These are phyloP conservation scores for Aspergillus nidulans DNA, from an alignment of 495 filamentous ascomycete species.

Conservation along the genomic window DNA sequence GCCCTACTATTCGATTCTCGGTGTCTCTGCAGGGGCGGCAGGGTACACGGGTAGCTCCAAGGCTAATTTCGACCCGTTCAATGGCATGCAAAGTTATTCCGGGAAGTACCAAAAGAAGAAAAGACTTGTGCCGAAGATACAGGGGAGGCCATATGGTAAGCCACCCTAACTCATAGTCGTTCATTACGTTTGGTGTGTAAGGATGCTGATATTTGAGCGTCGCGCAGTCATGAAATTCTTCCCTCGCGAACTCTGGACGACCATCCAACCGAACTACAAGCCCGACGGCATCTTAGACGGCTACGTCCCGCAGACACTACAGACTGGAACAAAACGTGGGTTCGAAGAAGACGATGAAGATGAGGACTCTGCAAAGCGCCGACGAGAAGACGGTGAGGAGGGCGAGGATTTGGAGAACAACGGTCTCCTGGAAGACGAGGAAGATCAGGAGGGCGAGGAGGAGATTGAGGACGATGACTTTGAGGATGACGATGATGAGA, in stretches of 20 bases:
- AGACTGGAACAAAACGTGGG: constrained; percentile 31
- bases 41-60: constrained; percentile 28
- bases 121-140: constrained; percentile 44
- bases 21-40: constrained; percentile 40
- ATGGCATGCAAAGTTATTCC: constrained; percentile 56
- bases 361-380: constrained; percentile 29
- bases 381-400: constrained; percentile 34
- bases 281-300: constrained; percentile 32
- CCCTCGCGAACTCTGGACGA: constrained; percentile 51
- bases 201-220: constrained; percentile 1
- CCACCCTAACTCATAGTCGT: background rate
- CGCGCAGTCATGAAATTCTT: constrained; percentile 50
- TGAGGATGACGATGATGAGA: constrained; percentile 52
- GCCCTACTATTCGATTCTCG: constrained; percentile 53
- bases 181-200: no score
- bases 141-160: constrained; percentile 49
- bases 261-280: constrained; percentile 45
- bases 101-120: constrained; percentile 52
- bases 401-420: constrained; percentile 29
- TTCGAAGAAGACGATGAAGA: constrained; percentile 47
- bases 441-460: constrained; percentile 32
- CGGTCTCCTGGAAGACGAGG: constrained; percentile 43
- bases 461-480: constrained; percentile 56
- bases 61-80: constrained; percentile 52
- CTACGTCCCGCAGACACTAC: constrained; percentile 19